These are phyloP conservation scores for Adansonia madagascariensis DNA, from an alignment of 441 rosid species.

Conservation along the genomic window DNA sequence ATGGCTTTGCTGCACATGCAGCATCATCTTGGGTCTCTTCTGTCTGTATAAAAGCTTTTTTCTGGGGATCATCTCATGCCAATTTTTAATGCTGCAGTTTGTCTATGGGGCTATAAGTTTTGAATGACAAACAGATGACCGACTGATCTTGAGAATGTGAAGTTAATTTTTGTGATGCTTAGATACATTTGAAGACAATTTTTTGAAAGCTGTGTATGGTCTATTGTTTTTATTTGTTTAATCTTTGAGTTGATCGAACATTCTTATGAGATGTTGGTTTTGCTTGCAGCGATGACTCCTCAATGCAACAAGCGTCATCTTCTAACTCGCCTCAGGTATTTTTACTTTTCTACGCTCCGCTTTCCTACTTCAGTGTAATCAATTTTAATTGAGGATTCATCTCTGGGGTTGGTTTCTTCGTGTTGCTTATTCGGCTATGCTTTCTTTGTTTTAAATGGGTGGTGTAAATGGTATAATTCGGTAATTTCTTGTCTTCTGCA, in stretches of 20 bases:
- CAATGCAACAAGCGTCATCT: slow-evolving; percentile 56
- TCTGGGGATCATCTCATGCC: neutral
- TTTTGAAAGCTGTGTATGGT: neutral
- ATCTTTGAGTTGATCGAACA: slow-evolving; percentile 8
- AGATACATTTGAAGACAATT: neutral
- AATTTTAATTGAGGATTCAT: neutral
- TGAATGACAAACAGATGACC: neutral
- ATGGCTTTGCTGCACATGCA: neutral
- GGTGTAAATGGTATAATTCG: slow-evolving; percentile 6
- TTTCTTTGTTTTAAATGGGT: neutral
- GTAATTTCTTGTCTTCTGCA: slow-evolving; percentile 32
- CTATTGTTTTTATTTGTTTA: neutral
- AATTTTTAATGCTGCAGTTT: neutral
- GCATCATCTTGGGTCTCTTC: neutral
- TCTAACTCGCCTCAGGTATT: slow-evolving; percentile 67
- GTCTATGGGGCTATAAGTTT: neutral
- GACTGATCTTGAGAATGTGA: neutral
- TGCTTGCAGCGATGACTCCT: slow-evolving; percentile 50
- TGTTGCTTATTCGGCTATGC: neutral
- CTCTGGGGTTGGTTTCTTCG: neutral
- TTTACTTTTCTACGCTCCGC: neutral
- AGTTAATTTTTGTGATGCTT: neutral
- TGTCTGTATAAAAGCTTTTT: neutral
- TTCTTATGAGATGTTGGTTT: slow-evolving; percentile 25
- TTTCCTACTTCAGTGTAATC: neutral